A percentile compares a stretch with the other conserved stretches of the same genome.
phyloP scores from a whole-genome alignment of 2,329 filamentous ascomycete species.

The Acephala macrosclerotiorum region DNA sequence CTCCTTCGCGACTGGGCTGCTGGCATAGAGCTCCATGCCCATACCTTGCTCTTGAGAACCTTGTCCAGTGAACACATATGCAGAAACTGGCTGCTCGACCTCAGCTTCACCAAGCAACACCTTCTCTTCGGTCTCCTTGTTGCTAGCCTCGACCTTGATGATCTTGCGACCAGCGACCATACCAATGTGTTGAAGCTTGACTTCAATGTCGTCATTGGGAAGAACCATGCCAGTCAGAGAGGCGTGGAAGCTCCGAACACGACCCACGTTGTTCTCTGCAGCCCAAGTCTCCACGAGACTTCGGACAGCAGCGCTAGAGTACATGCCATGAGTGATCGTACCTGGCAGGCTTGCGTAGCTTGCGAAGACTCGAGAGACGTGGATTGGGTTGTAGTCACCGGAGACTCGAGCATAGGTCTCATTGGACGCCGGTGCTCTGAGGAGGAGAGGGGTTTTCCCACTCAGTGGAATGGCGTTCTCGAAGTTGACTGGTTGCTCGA shows the following conservation, averaged over 20 bases:
- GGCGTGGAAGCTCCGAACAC: conserved; percentile 96
- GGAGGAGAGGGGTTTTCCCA: conserved; percentile 85
- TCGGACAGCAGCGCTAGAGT: conserved; percentile 94
- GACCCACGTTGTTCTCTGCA: conserved; percentile 97
- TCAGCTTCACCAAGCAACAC: conserved; percentile 94
- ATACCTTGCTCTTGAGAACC: conserved; percentile 99
- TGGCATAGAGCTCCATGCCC: conserved; percentile 98
- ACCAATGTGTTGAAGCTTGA: conserved; percentile 94
- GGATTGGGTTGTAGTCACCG: conserved; percentile 98
- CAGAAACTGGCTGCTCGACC: conserved; percentile 94
- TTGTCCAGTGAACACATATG: conserved; percentile 98
- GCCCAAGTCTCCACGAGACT: conserved; percentile 98
- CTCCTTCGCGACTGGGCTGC: conserved; percentile 91
- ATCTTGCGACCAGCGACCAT: conserved; percentile 99
- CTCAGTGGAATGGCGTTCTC: conserved; percentile 97
- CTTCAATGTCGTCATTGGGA: conserved; percentile 92
- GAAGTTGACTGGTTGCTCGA: conserved; percentile 96
- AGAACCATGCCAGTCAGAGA: conserved; percentile 98
- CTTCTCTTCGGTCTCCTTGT: conserved; percentile 96
- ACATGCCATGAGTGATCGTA: conserved; percentile 99
- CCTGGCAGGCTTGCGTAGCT: conserved; percentile 95
- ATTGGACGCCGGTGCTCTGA: conserved; percentile 94
- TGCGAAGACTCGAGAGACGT: conserved; percentile 96
- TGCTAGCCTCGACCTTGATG: conserved; percentile 97
- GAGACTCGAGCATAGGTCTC: conserved; percentile 98